Evolutionary conservation across 1,139 yeast species (phyloP), one percentile per base, ranked within the genome.

Genomic region (Diutina neorugosa): DNA sequence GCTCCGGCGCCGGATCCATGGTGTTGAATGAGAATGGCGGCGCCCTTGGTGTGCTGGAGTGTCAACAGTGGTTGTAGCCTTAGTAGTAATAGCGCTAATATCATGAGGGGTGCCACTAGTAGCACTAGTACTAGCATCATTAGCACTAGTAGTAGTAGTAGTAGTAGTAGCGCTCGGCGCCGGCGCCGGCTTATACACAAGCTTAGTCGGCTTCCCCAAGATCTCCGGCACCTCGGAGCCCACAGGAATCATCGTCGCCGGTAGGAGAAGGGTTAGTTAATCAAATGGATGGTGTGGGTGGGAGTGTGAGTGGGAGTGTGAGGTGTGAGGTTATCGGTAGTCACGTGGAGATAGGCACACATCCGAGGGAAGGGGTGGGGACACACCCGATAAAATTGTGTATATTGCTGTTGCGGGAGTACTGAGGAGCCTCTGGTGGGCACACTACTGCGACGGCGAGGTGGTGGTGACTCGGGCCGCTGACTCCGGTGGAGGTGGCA

Each of bases 1-100:
- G 19, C 86, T 78, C 59, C 80, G 76, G 53, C 88, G 68, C 57
- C 86, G 71, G 49, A 77, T 74, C 73, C 79, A 76, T 0, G 84
- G 82, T 1, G 84, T 46, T 21, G 18, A 16, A 14, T 46, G 50
- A 6, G 50, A 46, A n/a, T 46, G 50, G 21, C 50, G 50, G 3
- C 50, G 50, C 21, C 40, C 12, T 14, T 8, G 7, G 25, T 6
- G 12, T 40, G 43, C 16, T 8, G 14, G 4, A 7, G 25, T 23
- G 4, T 7, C 25, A 31, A n/a, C 37, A 31, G 14, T 5, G 12
- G 37, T 31, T 2, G 37, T 5, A 31, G 37, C n/a, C n/a, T 5
- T 12, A 11, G 37, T 4, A 31, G 37, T 7, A 31, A n/a, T 2
- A 14, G 37, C 11, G 11, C 11, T 4, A 27, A 11, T 3, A 27